Evolutionary conservation across 2,329 filamentous ascomycete genomes (phyloP).

Genomic region (Cytospora leucostoma): DNA sequence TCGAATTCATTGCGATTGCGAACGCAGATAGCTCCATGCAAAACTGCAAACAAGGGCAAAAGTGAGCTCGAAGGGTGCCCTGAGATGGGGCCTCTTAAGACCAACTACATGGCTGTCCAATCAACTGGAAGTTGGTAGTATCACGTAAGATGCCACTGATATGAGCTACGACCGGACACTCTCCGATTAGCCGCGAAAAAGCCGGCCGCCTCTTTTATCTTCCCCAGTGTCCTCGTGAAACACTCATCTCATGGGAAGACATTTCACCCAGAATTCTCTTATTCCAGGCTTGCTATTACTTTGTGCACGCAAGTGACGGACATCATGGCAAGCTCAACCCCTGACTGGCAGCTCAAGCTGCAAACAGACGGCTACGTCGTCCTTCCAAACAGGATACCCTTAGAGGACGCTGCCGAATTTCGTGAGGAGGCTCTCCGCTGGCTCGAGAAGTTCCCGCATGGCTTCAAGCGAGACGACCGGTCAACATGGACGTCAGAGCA

Average conservation of each 20-base stretch:
- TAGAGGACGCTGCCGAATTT: constrained; percentile 18
- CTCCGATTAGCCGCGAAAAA: background rate
- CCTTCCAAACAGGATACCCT: constrained; percentile 7
- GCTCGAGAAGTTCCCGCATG: constrained; percentile 23
- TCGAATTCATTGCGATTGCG: no score
- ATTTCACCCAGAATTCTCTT: background rate
- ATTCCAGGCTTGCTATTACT: background rate
- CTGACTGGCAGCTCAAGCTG: constrained; percentile 17
- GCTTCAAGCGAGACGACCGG: constrained; percentile 19
- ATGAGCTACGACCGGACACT: background rate
- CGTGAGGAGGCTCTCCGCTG: constrained; percentile 21
- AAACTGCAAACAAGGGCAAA: no score
- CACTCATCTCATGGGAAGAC: no score
- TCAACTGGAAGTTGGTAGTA: background rate
- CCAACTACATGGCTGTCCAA: background rate
- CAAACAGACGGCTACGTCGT: constrained; percentile 23
- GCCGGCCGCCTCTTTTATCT: constrained; percentile 1
- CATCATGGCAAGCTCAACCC: constrained; percentile 2
- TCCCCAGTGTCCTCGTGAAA: background rate
- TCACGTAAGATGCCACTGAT: background rate
- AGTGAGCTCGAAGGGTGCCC: no score
- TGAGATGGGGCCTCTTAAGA: background rate
- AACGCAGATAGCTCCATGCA: no score
- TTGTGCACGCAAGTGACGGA: background rate
- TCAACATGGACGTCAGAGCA: constrained; percentile 23